Conservation (phyloP, 2,329 filamentous ascomycete genomes). For the Cladophialophora psammophila region DNA sequence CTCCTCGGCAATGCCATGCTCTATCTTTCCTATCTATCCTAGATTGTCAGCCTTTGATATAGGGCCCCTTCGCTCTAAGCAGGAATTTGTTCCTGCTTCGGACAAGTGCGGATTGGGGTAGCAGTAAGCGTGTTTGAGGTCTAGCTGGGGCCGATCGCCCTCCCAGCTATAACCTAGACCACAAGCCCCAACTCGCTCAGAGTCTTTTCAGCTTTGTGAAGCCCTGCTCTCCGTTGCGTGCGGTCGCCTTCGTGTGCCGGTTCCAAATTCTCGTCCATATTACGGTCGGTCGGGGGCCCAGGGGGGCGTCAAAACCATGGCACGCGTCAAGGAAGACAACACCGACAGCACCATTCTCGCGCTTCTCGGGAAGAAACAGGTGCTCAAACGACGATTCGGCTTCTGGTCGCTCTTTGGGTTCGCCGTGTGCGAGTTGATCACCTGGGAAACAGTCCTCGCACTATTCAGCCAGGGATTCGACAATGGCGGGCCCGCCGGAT, state of each 20-base stretch:
- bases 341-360: conserved; percentile 50
- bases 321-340: conserved; percentile 22
- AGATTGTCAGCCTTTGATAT: conserved; percentile 7
- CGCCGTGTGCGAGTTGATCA: conserved; percentile 55
- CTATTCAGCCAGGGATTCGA: conserved; percentile 53
- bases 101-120: conserved; percentile 4
- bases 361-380: conserved; percentile 55
- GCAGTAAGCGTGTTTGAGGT: conserved; percentile 8
- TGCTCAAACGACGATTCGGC: conserved; percentile 53
- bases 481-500: conserved; percentile 58
- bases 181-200: neutral
- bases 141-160: neutral
- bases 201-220: neutral
- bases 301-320: conserved; percentile 13
- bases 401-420: conserved; percentile 55
- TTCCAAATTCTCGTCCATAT: too few species aligned
- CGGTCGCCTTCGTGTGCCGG: neutral
- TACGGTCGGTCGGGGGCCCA: too few species aligned
- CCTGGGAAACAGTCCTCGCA: conserved; percentile 56
- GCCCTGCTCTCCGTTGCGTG: neutral
- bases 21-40: conserved; percentile 22
- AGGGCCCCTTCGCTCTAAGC: neutral
- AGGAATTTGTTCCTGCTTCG: conserved; percentile 18
- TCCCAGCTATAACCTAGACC: conserved; percentile 13
- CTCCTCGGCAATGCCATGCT: neutral